A percentile compares a stretch with the other conserved stretches of the same genome.
Evolutionary conservation across 345 rosid species (phyloP).

Genomic region (Hibiscus mutabilis): DNA sequence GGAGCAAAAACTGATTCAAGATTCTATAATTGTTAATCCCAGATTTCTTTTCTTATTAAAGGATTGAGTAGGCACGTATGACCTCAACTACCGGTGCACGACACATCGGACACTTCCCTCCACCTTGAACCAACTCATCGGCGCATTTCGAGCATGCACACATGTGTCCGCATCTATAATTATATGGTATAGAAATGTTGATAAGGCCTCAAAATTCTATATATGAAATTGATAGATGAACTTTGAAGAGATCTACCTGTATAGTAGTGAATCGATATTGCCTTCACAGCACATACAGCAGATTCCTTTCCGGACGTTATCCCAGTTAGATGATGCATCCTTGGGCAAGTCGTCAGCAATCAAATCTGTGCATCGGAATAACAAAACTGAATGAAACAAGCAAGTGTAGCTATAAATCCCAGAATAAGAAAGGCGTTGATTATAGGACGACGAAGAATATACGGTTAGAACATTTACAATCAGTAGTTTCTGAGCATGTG

Average conservation of each 20-base stretch:
- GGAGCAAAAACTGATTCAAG: background rate
- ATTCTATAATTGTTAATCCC: slow-evolving; percentile 5
- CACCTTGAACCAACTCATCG: slow-evolving; percentile 53
- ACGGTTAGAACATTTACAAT: background rate
- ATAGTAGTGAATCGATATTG: slow-evolving; percentile 71
- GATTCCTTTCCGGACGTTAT: slow-evolving; percentile 69
- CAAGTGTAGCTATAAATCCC: background rate
- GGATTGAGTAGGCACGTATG: slow-evolving; percentile 72
- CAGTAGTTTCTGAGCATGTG: background rate
- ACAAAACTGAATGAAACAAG: background rate
- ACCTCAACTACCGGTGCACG: slow-evolving; percentile 87
- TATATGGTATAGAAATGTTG: background rate
- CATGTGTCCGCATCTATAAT: slow-evolving; percentile 93
- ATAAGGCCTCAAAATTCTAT: background rate
- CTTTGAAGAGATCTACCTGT: slow-evolving; percentile 45
- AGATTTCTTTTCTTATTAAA: slow-evolving; percentile 17
- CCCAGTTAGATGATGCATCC: slow-evolving; percentile 59
- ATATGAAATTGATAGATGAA: background rate
- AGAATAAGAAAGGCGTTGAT: background rate
- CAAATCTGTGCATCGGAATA: slow-evolving; percentile 41
- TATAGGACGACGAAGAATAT: background rate
- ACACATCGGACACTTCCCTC: slow-evolving; percentile 95
- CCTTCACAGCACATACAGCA: slow-evolving; percentile 69
- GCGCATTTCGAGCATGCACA: slow-evolving; percentile 85
- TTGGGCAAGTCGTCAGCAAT: slow-evolving; percentile 28